Percentiles rank a stretch among this genome's conserved stretches.
phyloP scores from a whole-genome alignment of 2,329 filamentous ascomycete genomes.

The Thermoascus crustaceus region DNA sequence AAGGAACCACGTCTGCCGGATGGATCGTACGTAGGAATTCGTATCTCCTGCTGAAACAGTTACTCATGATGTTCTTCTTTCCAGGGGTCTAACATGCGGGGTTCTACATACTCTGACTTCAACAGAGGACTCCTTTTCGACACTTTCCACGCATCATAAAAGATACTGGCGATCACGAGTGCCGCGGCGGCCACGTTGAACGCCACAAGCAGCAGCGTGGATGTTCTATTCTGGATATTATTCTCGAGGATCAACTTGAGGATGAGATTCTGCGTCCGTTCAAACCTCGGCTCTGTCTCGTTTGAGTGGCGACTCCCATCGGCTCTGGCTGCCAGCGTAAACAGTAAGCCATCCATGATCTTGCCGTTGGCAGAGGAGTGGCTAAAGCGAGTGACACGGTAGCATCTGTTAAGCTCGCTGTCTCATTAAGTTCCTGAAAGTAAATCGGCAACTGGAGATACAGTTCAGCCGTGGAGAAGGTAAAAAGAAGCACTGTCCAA shows the following conservation, averaged over 20 bases:
- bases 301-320: neutral
- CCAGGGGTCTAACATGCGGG: neutral
- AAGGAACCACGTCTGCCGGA: slow-evolving; percentile 12
- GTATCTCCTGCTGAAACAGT: slow-evolving; percentile 5
- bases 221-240: slow-evolving; percentile 5
- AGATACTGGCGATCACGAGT: slow-evolving; percentile 5
- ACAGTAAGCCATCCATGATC: neutral
- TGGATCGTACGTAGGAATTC: slow-evolving; percentile 8
- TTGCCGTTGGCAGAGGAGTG: neutral
- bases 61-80: neutral
- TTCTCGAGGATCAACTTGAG: slow-evolving; percentile 2
- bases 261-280: neutral
- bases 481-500: neutral
- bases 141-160: slow-evolving; percentile 8
- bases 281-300: neutral
- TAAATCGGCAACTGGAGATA: no score
- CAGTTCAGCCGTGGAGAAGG: no score
- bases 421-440: neutral
- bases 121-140: slow-evolving; percentile 2
- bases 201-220: slow-evolving; percentile 7
- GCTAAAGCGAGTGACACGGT: neutral
- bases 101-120: slow-evolving; percentile 5
- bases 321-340: neutral
- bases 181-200: slow-evolving; percentile 11
- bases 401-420: neutral